These are phyloP conservation scores for Pterocarpus santalinus DNA, from an alignment of 306 rosid genomes.

Conservation along the genomic window DNA sequence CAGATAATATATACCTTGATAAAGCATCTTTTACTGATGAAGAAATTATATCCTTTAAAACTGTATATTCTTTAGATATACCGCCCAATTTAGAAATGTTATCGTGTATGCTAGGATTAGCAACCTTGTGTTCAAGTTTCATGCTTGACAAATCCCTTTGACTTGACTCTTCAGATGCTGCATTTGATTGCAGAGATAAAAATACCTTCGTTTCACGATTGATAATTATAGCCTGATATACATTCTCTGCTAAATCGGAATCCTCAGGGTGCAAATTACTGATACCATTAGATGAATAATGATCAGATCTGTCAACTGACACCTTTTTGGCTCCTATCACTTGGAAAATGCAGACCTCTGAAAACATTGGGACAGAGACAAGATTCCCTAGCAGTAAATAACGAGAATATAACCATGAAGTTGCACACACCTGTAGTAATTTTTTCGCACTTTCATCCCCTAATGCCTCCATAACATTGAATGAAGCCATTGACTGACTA, in stretches of 20 bases:
- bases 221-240: constrained; percentile 61
- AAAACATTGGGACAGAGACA: constrained; percentile 67
- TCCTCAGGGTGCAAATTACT: constrained; percentile 45
- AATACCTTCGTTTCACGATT: constrained; percentile 64
- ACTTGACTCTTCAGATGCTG: constrained; percentile 50
- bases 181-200: constrained; percentile 63
- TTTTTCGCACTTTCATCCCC: constrained; percentile 65
- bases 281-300: constrained; percentile 48
- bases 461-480: constrained; percentile 64
- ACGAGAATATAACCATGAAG: constrained; percentile 67
- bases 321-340: constrained; percentile 64
- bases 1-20: constrained; percentile 68
- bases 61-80: constrained; percentile 78
- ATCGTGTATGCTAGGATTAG: constrained; percentile 43
- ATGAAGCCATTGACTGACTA: constrained; percentile 49
- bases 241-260: constrained; percentile 46
- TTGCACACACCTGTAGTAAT: constrained; percentile 61
- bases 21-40: constrained; percentile 62
- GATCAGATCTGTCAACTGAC: constrained; percentile 42
- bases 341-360: constrained; percentile 64
- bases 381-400: constrained; percentile 75
- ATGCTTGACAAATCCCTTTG: constrained; percentile 50
- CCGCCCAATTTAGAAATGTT: constrained; percentile 72
- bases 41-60: constrained; percentile 71
- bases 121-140: constrained; percentile 49